Evolutionary conservation across 1,284 basidiomycete species (phyloP).

Genomic region (Trichosporon inkin): DNA sequence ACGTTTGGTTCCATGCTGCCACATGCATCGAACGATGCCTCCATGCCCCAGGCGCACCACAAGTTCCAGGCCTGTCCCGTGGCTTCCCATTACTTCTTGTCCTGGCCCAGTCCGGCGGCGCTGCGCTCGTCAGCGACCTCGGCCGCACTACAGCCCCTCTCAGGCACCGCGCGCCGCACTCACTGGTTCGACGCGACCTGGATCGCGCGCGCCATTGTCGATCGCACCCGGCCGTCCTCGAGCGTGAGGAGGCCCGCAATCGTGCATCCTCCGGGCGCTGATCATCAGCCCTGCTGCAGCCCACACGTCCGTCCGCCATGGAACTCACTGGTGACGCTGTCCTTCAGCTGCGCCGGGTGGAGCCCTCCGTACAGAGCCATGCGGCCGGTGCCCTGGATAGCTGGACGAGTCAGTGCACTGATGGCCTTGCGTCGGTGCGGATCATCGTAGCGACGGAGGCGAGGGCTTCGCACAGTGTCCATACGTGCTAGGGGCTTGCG

Average conservation of each 20-base stretch:
- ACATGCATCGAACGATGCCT: background rate
- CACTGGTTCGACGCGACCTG: slow-evolving; percentile 80
- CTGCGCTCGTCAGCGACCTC: slow-evolving; percentile 22
- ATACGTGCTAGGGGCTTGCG: no score
- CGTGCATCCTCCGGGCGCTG: slow-evolving; percentile 96
- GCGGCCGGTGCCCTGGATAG: slow-evolving; percentile 91
- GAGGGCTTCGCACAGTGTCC: no score
- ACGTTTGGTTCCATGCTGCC: no score
- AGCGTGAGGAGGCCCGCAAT: slow-evolving; percentile 92
- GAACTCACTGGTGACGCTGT: slow-evolving; percentile 92
- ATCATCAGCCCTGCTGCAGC: no score
- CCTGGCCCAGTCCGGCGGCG: slow-evolving; percentile 49
- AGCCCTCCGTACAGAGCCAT: slow-evolving; percentile 85
- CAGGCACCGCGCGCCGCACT: no score
- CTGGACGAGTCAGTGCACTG: slow-evolving; percentile 53
- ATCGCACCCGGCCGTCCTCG: slow-evolving; percentile 90
- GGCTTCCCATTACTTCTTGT: slow-evolving; percentile 43
- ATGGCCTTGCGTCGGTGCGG: no score
- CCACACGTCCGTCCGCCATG: no score
- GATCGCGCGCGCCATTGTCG: slow-evolving; percentile 92
- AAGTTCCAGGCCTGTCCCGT: no score
- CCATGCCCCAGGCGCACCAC: no score
- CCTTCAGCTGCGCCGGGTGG: slow-evolving; percentile 96
- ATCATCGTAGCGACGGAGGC: no score
- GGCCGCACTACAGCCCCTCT: background rate